Conservation (phyloP, 176 grass and related monocot species). For the Alopecurus myosuroides region DNA sequence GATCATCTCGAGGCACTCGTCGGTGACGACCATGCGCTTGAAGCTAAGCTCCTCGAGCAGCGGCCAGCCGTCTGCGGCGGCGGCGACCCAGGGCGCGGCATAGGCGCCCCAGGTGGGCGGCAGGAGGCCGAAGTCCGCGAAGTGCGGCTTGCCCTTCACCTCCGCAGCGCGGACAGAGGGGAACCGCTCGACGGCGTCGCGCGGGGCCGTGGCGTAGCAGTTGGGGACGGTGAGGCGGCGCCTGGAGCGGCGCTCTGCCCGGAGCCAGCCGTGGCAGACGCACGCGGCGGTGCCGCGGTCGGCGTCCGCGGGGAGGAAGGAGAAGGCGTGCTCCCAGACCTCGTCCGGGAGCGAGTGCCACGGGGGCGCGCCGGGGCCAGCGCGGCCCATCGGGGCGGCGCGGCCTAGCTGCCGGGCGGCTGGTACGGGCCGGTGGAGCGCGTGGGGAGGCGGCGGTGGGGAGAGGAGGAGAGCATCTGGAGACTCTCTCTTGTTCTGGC, state of each 20-base stretch:
- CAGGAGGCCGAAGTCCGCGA: slow-evolving; percentile 57
- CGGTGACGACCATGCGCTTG: slow-evolving; percentile 73
- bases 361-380: slow-evolving; percentile 27
- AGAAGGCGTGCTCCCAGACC: slow-evolving; percentile 69
- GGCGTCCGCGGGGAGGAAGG: slow-evolving; percentile 49
- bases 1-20: slow-evolving; percentile 68
- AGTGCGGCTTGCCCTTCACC: slow-evolving; percentile 81
- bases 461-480: slow-evolving; percentile 32
- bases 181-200: slow-evolving; percentile 44
- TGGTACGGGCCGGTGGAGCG: not conserved
- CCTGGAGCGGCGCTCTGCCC: slow-evolving; percentile 56
- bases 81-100: slow-evolving; percentile 46
- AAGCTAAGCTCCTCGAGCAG: slow-evolving; percentile 66
- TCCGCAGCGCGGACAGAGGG: slow-evolving; percentile 40
- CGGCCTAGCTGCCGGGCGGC: slow-evolving; percentile 29
- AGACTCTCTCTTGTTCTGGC: slow-evolving; percentile 2
- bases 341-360: slow-evolving; percentile 59
- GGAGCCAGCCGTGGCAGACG: slow-evolving; percentile 38
- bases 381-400: slow-evolving; percentile 41
- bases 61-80: slow-evolving; percentile 55
- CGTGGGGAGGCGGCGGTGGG: slow-evolving; percentile 19
- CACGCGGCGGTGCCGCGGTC: slow-evolving; percentile 47
- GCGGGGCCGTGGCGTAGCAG: slow-evolving; percentile 64
- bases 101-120: slow-evolving; percentile 40
- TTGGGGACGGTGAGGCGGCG: slow-evolving; percentile 51